Percentiles rank a stretch among this genome's conserved stretches.
These are phyloP conservation scores for Xanthoconium stramineum DNA, from an alignment of 768 basidiomycete genomes.

Conservation along the genomic window DNA sequence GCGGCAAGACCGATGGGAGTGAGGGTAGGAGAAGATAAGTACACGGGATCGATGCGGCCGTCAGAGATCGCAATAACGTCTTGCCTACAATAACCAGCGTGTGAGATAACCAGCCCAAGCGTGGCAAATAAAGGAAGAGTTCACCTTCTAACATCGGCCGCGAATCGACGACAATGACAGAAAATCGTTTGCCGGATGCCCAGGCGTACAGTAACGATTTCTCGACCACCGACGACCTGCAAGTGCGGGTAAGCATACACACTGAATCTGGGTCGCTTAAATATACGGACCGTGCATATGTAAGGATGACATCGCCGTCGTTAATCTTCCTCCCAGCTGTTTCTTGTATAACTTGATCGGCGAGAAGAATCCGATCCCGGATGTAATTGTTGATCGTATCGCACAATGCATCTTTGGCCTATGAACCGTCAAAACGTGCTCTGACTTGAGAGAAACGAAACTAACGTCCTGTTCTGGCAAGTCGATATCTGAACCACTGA, in stretches of 20 bases:
- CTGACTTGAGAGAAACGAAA: background rate
- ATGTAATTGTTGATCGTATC: conserved; percentile 90
- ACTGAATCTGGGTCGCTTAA: background rate
- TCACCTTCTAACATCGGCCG: conserved; percentile 88
- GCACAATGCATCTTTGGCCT: conserved; percentile 88
- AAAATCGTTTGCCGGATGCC: conserved; percentile 71
- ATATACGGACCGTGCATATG: conserved; percentile 75
- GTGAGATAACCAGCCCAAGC: background rate
- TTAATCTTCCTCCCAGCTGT: conserved; percentile 91
- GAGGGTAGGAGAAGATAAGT: conserved; percentile 92
- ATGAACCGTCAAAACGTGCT: conserved; percentile 3
- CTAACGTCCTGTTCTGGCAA: conserved; percentile 91
- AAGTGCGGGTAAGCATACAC: conserved; percentile 3
- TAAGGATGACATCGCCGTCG: conserved; percentile 88
- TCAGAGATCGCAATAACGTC: conserved; percentile 65
- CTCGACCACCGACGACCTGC: conserved; percentile 91
- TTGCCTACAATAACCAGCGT: conserved; percentile 54
- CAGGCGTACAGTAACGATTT: conserved; percentile 81
- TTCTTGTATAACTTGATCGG: conserved; percentile 90
- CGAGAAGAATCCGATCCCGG: conserved; percentile 87
- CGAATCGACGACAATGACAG: conserved; percentile 93
- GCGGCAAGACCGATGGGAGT: conserved; percentile 72
- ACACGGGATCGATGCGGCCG: conserved; percentile 68
- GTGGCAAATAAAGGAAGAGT: background rate
- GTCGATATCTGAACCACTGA: conserved; percentile 89